Conservation (phyloP, 208 protist species). For the Wallacemonas sp. region DNA sequence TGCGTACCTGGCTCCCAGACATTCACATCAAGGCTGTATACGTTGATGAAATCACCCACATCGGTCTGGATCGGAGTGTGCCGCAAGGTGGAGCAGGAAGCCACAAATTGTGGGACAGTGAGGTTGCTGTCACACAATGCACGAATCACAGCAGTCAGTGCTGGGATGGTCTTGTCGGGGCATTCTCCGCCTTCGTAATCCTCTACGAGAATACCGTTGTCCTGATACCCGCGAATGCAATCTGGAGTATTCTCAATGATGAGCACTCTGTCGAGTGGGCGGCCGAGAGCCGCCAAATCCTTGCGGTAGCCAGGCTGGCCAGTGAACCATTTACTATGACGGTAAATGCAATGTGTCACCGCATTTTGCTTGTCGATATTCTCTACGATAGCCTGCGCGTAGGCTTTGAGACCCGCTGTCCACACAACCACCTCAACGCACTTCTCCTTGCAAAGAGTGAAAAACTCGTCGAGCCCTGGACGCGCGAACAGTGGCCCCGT, state of each 20-base stretch:
- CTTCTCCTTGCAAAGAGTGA: slow-evolving; percentile 83
- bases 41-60: slow-evolving; percentile 89
- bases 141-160: slow-evolving; percentile 77
- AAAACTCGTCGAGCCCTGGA: slow-evolving; percentile 88
- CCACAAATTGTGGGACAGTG: slow-evolving; percentile 89
- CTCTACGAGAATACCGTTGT: slow-evolving; percentile 91
- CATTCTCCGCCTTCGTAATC: slow-evolving; percentile 91
- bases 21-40: slow-evolving; percentile 80
- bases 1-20: slow-evolving; percentile 79
- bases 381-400: slow-evolving; percentile 91
- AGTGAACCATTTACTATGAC: slow-evolving; percentile 94
- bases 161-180: slow-evolving; percentile 87
- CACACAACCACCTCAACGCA: slow-evolving; percentile 90
- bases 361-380: slow-evolving; percentile 90
- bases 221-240: slow-evolving; percentile 90
- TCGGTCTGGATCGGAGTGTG: slow-evolving; percentile 85
- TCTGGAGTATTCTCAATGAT: slow-evolving; percentile 94
- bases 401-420: slow-evolving; percentile 90
- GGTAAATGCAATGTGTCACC: slow-evolving; percentile 92
- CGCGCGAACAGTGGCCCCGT: slow-evolving; percentile 86
- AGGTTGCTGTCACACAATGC: slow-evolving; percentile 74
- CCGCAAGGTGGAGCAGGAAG: slow-evolving; percentile 69
- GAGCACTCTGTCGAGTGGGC: slow-evolving; percentile 83
- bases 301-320: slow-evolving; percentile 91
- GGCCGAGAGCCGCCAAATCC: slow-evolving; percentile 84